A percentile compares a stretch with the other conserved stretches of the same genome.
phyloP scores from a whole-genome alignment of 2,329 filamentous ascomycete species.

The Botrytis fabae region DNA sequence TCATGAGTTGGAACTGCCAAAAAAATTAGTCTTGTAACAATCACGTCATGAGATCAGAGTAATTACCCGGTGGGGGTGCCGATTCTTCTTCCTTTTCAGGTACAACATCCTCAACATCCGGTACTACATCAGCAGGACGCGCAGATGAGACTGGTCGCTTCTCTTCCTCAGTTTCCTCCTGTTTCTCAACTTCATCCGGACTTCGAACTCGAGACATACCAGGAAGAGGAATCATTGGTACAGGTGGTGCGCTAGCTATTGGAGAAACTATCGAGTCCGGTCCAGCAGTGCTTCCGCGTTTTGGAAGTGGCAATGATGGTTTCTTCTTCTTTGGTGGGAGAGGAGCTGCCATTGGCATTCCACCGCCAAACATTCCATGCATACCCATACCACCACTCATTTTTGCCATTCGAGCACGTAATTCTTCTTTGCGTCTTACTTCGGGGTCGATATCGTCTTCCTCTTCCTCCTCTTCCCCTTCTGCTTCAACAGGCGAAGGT shows the following conservation, averaged over 20 bases:
- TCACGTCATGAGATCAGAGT: not conserved
- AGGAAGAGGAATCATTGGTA: conserved; percentile 67
- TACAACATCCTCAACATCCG: conserved; percentile 55
- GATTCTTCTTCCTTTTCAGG: conserved; percentile 39
- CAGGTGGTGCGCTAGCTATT: conserved; percentile 51
- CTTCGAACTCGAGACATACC: conserved; percentile 64
- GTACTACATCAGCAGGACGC: conserved; percentile 49
- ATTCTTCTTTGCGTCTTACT: conserved; percentile 77
- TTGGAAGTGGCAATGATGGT: conserved; percentile 44
- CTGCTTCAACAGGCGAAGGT: conserved; percentile 46
- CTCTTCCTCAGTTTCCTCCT: conserved; percentile 44
- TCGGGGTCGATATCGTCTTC: conserved; percentile 89
- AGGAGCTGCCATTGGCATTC: conserved; percentile 60
- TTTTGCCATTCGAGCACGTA: conserved; percentile 95
- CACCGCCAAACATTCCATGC: conserved; percentile 85
- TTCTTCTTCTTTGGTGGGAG: conserved; percentile 59
- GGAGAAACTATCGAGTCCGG: conserved; percentile 48
- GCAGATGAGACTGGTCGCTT: conserved; percentile 49
- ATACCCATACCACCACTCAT: conserved; percentile 98
- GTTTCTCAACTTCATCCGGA: conserved; percentile 46
- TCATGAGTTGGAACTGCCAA: conserved; percentile 36
- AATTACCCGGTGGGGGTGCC: conserved; percentile 42
- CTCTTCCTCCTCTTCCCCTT: conserved; percentile 68
- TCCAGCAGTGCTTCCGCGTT: conserved; percentile 45
- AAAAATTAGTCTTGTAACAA: conserved; percentile 20